phyloP scores from a whole-genome alignment of 371 early-diverging fungal genomes.

The Mortierella sp. region DNA sequence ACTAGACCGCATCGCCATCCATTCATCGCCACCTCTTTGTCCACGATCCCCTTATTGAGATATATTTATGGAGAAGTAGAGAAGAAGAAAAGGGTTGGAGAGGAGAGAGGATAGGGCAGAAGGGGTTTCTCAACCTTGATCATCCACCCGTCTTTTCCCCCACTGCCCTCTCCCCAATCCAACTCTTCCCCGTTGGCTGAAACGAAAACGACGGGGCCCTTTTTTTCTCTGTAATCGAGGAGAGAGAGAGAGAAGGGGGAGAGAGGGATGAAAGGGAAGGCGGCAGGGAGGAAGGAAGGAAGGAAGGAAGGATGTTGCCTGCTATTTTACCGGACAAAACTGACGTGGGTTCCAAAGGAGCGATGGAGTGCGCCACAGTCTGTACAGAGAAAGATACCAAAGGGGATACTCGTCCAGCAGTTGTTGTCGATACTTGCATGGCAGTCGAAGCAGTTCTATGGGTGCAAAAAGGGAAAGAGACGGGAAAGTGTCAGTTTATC shows the following conservation, averaged over 20 bases:
- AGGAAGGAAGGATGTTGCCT: neutral
- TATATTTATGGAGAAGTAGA: neutral
- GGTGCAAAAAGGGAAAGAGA: neutral
- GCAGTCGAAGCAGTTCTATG: constrained; percentile 97
- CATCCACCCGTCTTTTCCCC: neutral
- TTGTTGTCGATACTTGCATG: constrained; percentile 91
- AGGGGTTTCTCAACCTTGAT: neutral
- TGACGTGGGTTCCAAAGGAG: constrained; percentile 95
- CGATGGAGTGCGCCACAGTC: constrained; percentile 98
- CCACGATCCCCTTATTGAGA: neutral
- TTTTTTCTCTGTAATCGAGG: too few relatives aligned
- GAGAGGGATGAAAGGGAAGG: neutral
- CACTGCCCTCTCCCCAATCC: neutral
- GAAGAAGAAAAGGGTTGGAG: neutral
- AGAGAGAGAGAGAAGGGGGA: neutral
- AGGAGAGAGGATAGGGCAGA: neutral
- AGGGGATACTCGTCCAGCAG: constrained; percentile 96
- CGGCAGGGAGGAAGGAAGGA: neutral
- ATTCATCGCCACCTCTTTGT: constrained; percentile 6
- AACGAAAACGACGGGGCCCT: neutral
- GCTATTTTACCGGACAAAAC: constrained; percentile 89
- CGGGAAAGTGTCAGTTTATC: neutral
- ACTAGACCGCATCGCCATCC: neutral
- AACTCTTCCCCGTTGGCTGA: neutral
- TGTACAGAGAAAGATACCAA: constrained; percentile 98